Evolutionary conservation across 2,329 filamentous ascomycete genomes (phyloP).

Genomic region (Stemphylium beticola): DNA sequence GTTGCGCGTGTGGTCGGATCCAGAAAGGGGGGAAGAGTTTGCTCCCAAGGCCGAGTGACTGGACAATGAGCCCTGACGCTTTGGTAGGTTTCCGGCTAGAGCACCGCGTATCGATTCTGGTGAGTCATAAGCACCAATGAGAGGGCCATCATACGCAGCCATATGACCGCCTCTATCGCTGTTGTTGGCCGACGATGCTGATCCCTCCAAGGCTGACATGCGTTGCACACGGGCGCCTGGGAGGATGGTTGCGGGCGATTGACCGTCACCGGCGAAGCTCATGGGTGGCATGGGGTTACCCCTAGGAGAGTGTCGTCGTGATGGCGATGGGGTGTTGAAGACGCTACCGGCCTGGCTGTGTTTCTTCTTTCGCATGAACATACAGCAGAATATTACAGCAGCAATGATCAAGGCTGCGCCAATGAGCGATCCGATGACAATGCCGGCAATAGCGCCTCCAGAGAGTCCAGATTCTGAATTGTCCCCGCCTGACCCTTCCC

Average conservation of each 20-base stretch:
- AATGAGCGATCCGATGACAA: constrained; percentile 80
- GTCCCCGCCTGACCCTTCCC: constrained; percentile 35
- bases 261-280: constrained; percentile 50
- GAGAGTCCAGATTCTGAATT: constrained; percentile 62
- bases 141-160: constrained; percentile 31
- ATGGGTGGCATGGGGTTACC: constrained; percentile 48
- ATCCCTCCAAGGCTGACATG: constrained; percentile 90
- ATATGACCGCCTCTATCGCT: constrained; percentile 42
- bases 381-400: constrained; percentile 65
- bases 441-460: constrained; percentile 88
- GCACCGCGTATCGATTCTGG: constrained; percentile 67
- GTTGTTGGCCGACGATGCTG: constrained; percentile 60
- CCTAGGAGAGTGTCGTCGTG: constrained; percentile 45
- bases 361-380: constrained; percentile 61
- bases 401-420: constrained; percentile 73
- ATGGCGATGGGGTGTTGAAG: constrained; percentile 88
- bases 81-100: constrained; percentile 55
- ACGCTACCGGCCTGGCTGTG: constrained; percentile 72
- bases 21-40: constrained; percentile 71
- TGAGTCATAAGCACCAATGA: constrained; percentile 58
- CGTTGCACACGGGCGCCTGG: constrained; percentile 89
- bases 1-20: constrained; percentile 58
- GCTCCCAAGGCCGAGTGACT: constrained; percentile 76
- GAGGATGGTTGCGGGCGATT: constrained; percentile 59
- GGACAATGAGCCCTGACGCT: constrained; percentile 86